Evolutionary conservation across 2,329 filamentous ascomycete genomes (phyloP), one percentile per base, ranked within the genome.

Genomic region (Fusarium sp.): DNA sequence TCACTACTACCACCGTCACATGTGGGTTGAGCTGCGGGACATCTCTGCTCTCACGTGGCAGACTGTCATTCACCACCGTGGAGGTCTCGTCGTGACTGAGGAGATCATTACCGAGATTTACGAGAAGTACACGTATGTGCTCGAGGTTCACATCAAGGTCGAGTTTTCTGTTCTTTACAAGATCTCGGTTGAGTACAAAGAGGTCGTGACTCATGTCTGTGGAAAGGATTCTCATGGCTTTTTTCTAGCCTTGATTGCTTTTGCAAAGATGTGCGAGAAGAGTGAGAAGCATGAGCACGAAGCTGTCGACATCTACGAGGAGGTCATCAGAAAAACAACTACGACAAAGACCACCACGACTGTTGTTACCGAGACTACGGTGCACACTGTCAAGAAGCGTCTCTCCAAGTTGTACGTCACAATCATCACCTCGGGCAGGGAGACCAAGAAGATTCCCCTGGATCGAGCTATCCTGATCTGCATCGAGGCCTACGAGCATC

Each of bases 1-100:
- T 9, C 80, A 87, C 57, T 88, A 88, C 70, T 82, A 87, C 64
- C 79, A 83, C 10, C 81, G 85, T 45, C 76, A 82, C 69, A 82
- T 84, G 64, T 88, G 85, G 85, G 78, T 81, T 7, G 82, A 86
- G 64, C 85, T 88, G 1, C 82, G 86, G 33, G 81, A 83, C 11
- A 81, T 88, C 13, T 87, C 87, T 64, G 80, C 78, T 3, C 80
- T 83, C 18, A 76, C 88, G 10, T 89, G 87, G 87, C 83, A 85
- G 52, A 77, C 77, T 3, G 33, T 77, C 6, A 58, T 71, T 18
- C 83, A 86, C 52, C 82, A 85, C 22, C 82, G 81, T 18, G 82
- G 83, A 67, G 69, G 72, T 1, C 67, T 61, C 33, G 79, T 82
- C 37, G 77, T 86, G 48, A 84, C 86, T 1, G 84, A 85, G 45